These are phyloP conservation scores for Candida caryicola DNA, from an alignment of 805 yeast genomes.

Conservation along the genomic window DNA sequence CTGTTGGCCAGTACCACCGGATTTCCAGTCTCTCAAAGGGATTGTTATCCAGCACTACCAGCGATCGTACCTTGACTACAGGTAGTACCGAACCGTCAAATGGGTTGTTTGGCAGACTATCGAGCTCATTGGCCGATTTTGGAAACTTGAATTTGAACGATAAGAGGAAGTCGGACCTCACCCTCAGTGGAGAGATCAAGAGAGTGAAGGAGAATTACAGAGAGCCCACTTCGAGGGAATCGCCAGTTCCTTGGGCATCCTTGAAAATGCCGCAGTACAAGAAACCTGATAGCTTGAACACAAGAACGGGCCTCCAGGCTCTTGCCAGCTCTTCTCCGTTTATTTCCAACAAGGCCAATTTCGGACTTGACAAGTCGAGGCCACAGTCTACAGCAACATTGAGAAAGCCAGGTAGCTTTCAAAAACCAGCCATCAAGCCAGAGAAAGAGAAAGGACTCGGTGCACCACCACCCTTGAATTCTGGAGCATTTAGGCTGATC, in stretches of 20 bases:
- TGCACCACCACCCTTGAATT: slow-evolving; percentile 13
- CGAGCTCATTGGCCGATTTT: slow-evolving; percentile 4
- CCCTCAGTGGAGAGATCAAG: slow-evolving; percentile 4
- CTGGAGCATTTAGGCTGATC: slow-evolving; percentile 18
- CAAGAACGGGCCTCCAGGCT: background rate
- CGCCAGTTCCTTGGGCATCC: slow-evolving; percentile 6
- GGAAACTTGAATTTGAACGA: slow-evolving; percentile 4
- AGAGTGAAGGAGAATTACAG: slow-evolving; percentile 4
- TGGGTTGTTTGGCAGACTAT: slow-evolving; percentile 1
- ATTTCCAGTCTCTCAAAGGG: slow-evolving; percentile 23
- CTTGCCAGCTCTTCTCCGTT: slow-evolving; percentile 22
- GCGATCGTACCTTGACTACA: background rate
- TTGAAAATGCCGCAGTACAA: slow-evolving; percentile 27
- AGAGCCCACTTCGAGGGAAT: slow-evolving; percentile 10
- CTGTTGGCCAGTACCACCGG: slow-evolving; percentile 23
- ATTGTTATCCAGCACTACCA: slow-evolving; percentile 1
- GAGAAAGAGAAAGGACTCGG: slow-evolving; percentile 12
- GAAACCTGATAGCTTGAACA: slow-evolving; percentile 13
- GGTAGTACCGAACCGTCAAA: background rate
- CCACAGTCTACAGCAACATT: slow-evolving; percentile 14
- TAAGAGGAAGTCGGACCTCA: slow-evolving; percentile 1
- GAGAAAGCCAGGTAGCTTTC: slow-evolving; percentile 35
- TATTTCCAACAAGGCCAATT: slow-evolving; percentile 25
- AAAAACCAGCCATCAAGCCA: slow-evolving; percentile 22
- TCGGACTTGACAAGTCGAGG: slow-evolving; percentile 8